Conservation (phyloP, 495 filamentous ascomycete genomes). For the Hypoxylon subgilvum region DNA sequence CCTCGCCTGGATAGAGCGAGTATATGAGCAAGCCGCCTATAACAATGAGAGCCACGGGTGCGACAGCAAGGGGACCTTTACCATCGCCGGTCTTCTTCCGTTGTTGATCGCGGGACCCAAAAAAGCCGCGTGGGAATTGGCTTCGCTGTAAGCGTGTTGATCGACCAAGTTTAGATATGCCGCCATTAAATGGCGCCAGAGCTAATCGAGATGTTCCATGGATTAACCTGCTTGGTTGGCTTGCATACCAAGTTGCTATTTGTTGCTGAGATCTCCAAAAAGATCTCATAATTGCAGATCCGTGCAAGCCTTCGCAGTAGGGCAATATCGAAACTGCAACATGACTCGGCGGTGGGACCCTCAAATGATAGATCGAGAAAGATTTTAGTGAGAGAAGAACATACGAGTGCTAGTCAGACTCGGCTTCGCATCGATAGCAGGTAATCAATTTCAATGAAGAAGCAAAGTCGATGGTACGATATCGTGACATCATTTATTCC, state of each 20-base stretch:
- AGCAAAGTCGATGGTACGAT: constrained; percentile 32
- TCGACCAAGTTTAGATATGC: constrained; percentile 13
- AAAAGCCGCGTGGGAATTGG: constrained; percentile 38
- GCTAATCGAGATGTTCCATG: constrained; percentile 20
- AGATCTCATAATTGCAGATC: constrained; percentile 27
- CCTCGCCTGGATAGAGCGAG: constrained; percentile 52
- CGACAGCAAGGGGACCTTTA: constrained; percentile 34
- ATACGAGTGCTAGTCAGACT: background rate
- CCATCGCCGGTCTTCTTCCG: constrained; percentile 20
- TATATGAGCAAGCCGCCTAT: constrained; percentile 49
- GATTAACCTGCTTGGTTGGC: constrained; percentile 14
- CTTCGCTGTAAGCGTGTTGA: constrained; percentile 13
- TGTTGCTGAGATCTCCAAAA: constrained; percentile 24
- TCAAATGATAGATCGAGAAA: background rate
- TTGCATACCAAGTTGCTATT: constrained; percentile 21
- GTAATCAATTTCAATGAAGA: constrained; percentile 1
- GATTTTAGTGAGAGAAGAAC: background rate
- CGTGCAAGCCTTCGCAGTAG: constrained; percentile 22
- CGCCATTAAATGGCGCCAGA: constrained; percentile 16
- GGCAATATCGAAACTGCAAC: constrained; percentile 18
- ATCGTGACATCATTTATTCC: constrained; percentile 32
- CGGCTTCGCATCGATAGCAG: too few species aligned
- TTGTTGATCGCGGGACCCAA: constrained; percentile 26
- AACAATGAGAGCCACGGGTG: constrained; percentile 38
- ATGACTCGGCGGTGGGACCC: constrained; percentile 25